Evolutionary conservation across 2,329 filamentous ascomycete genomes (phyloP), one percentile per base, ranked within the genome.

Genomic region (Drechmeria coniospora): DNA sequence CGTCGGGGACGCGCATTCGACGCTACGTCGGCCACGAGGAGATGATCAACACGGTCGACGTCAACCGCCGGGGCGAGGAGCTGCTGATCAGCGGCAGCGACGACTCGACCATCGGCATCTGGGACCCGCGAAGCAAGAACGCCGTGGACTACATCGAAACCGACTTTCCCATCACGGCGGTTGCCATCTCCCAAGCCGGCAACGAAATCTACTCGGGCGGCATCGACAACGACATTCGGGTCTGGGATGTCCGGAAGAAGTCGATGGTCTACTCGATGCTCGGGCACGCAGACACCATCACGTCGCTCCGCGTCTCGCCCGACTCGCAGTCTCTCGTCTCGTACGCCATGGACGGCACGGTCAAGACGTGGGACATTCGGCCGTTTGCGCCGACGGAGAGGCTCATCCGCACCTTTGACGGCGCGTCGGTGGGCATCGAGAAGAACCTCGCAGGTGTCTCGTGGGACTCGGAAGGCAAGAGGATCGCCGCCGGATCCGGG

Each of bases 201-300:
- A 93, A 93, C 49, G 90, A 95, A 56, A 72, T 98, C 15, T 98
- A 90, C 52, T 79, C 81, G 6, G 87, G 87, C 25, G 81, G 86
- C 14, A 94, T 98, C 41, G 90, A 95, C 57, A 94, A 95, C 47
- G 84, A 92, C 42, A 92, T 98, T 50, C 83, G 86, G 43, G 86
- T 92, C 13, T 98, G 90, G 87, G 90, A 98, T 53, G 58, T 95
- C 46, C 74, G 90, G 39, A 95, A 93, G 61, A 84, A 92, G 54
- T 70, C 78, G 6, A 70, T 92, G 3, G 74, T 83, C 5, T 94
- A 95, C 53, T 78, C 79, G 2, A 76, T 98, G 65, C 56, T 79
- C 9, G 90, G 90, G 0, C 90, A 98, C 50, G 78, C 74, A 29
- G 90, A 98, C 48, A 95, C 87, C 1, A 65, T 98, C 36, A 92